phyloP scores from a whole-genome alignment of 805 yeast genomes.

The Candida chauliodis region DNA sequence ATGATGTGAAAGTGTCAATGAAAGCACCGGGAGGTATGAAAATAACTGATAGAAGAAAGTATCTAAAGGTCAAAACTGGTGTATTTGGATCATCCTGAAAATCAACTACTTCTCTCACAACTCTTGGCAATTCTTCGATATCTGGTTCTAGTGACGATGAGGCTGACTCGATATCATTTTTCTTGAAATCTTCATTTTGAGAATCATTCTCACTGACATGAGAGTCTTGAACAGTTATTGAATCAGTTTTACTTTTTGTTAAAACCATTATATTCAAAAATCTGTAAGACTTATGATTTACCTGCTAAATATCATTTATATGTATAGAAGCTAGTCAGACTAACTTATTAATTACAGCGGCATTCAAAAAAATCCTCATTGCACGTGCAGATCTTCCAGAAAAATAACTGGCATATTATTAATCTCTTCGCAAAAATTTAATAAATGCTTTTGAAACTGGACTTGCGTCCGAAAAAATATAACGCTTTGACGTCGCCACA shows the following conservation, averaged over 20 bases:
- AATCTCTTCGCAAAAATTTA: too few relatives aligned
- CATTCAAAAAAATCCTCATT: not conserved
- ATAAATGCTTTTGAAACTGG: too few relatives aligned
- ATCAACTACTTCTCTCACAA: conserved; percentile 29
- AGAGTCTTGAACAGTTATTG: not conserved
- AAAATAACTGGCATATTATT: too few relatives aligned
- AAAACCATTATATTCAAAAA: not conserved
- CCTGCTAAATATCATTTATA: not conserved
- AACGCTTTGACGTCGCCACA: too few relatives aligned
- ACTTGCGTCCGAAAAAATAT: too few relatives aligned
- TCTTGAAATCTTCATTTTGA: not conserved
- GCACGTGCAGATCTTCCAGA: conserved; percentile 1
- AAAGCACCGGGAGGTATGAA: conserved; percentile 36
- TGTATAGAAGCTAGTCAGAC: not conserved
- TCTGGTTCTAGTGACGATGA: conserved; percentile 13
- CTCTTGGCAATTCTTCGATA: conserved; percentile 20
- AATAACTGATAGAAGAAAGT: conserved; percentile 23
- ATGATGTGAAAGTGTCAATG: conserved; percentile 34
- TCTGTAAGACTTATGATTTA: too few relatives aligned
- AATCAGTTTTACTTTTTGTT: not conserved
- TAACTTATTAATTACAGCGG: not conserved
- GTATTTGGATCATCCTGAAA: conserved; percentile 28
- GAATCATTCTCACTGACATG: not conserved
- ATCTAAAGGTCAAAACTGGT: conserved; percentile 32
- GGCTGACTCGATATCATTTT: conserved; percentile 3